Base-by-base conservation (phyloP, 768 basidiomycete species). In the Boletus barrowsii region DNA sequence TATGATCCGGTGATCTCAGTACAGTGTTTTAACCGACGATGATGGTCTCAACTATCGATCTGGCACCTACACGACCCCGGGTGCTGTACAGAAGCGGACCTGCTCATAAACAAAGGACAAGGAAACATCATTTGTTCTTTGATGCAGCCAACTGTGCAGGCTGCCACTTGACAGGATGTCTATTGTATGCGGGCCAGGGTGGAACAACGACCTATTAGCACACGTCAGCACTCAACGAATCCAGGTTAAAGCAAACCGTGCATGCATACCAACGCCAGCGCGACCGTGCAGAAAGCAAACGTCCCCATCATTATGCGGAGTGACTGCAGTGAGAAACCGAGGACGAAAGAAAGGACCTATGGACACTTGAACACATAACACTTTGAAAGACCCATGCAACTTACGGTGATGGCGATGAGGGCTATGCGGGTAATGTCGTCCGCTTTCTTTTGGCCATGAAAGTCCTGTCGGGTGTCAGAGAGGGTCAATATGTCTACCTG, bases 151-250 rank as follows among this genome's bases (percentile, higher is more conserved):
- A 54, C n/a, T 65, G 65, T 43, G 60, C n/a, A 15, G 63, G 29
- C 41, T 58, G 56, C 65, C 66, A 66, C 41, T 66, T 47, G 47
- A 66, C 55, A 4, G 65, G 55, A 35, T 66, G 52, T 18, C 42
- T 42, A 26, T 66, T 68, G 37, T 56, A 66, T 68, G 80, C 72
- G 0, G 83, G 79, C 89, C 89, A 91, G 10, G 84, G 83, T 0
- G 88, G 89, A 5, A 90, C 55, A 13, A 83, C 73, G 44, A 76
- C 68, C 88, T 90, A 7, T 5, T 8, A 30, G 2, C 20, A 41
- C 18, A 8, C 8, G 35, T 65, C 30, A 62, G 51, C 40, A 22
- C 22, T 29, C 30, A 9, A 39, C n/a, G n/a, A 20, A n/a, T 1
- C 17, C 17, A 20, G 5, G 18, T 14, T 0, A 17, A 35, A 10